These are phyloP conservation scores for Drosera capensis DNA, from an alignment of 148 eudicot genomes.

Conservation along the genomic window DNA sequence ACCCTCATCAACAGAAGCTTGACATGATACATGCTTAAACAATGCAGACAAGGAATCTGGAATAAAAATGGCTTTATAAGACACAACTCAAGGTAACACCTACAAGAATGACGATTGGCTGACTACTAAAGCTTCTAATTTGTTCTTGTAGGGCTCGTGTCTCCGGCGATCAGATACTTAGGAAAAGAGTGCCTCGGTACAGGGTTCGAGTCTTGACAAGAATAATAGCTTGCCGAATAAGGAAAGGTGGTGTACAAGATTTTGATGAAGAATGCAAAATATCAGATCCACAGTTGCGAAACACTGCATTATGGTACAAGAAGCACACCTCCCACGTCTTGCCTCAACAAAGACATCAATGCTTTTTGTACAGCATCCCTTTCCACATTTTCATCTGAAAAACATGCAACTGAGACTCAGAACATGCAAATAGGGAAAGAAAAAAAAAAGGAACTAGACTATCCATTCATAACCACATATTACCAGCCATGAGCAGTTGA, in stretches of 20 bases:
- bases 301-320: not conserved
- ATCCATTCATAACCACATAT: conserved; percentile 2
- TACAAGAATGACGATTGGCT: not conserved
- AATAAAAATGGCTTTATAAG: conserved; percentile 13
- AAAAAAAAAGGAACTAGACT: conserved; percentile 1
- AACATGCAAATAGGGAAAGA: conserved; percentile 3
- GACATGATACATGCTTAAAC: conserved; percentile 86
- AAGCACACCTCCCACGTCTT: conserved; percentile 78
- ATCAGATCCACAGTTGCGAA: not conserved
- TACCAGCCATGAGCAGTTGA: conserved; percentile 89
- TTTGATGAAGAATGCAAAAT: not conserved
- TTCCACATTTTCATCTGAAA: conserved; percentile 86
- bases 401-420: conserved; percentile 5
- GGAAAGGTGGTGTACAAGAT: not conserved
- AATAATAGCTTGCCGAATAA: too few relatives aligned
- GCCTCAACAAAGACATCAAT: conserved; percentile 81
- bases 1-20: conserved; percentile 61
- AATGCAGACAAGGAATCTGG: conserved; percentile 86
- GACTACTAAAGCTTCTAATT: too few relatives aligned
- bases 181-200: too few relatives aligned
- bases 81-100: not conserved
- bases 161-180: too few relatives aligned
- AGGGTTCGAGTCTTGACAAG: too few relatives aligned
- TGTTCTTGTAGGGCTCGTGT: too few relatives aligned
- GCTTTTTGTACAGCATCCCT: conserved; percentile 98